Percentiles rank a stretch among this genome's conserved stretches.
phyloP scores from a whole-genome alignment of 2,329 filamentous ascomycete species.

The Emericellopsis atlantica region DNA sequence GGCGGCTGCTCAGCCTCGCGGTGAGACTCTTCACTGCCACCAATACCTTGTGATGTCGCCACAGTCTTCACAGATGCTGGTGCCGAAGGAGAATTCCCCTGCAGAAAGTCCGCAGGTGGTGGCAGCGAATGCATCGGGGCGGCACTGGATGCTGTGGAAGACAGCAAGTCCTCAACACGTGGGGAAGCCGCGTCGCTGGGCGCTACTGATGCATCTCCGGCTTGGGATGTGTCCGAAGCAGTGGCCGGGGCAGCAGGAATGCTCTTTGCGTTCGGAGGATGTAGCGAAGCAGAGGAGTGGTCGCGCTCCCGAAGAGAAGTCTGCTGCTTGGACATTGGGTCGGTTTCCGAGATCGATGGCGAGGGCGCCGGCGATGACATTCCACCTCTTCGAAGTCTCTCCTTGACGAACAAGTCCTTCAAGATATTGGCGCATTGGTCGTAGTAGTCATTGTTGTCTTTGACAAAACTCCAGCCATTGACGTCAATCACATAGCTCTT shows the following conservation, averaged over 20 bases:
- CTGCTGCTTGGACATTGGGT: constrained; percentile 21
- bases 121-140: constrained; percentile 19
- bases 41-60: constrained; percentile 8
- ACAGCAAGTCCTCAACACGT: constrained; percentile 15
- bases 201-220: constrained; percentile 7
- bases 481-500: constrained; percentile 98
- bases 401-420: constrained; percentile 75
- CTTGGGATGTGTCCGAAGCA: constrained; percentile 3
- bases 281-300: constrained; percentile 7
- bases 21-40: constrained; percentile 9
- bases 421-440: constrained; percentile 80
- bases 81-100: constrained; percentile 16
- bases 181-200: constrained; percentile 17
- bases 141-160: constrained; percentile 21
- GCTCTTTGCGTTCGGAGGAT: constrained; percentile 11
- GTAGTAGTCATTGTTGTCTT: constrained; percentile 98
- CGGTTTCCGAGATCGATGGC: constrained; percentile 29
- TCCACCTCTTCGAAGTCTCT: constrained; percentile 54
- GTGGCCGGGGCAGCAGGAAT: constrained; percentile 5
- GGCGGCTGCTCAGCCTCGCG: constrained; percentile 43
- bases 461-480: constrained; percentile 99
- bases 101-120: constrained; percentile 14
- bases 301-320: constrained; percentile 27
- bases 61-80: constrained; percentile 21
- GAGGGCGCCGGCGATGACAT: constrained; percentile 42